Evolutionary conservation across 192 early-diverging fungal genomes (phyloP).

Genomic region (Chytriomyces confervae): DNA sequence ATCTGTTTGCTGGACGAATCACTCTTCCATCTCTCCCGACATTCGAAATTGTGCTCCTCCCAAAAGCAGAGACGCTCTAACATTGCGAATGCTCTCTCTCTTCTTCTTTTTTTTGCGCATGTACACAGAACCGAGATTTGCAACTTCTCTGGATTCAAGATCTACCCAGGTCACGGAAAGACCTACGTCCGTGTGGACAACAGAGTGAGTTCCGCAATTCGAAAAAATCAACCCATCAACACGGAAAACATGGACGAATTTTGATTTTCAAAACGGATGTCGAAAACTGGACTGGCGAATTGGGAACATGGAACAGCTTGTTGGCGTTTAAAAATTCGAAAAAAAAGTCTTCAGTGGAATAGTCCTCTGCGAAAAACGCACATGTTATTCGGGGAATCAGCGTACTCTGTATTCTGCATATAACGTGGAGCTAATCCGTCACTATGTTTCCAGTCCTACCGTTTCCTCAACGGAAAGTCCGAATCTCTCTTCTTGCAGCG

Average conservation of each 20-base stretch:
- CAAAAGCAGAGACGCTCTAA: too few species aligned
- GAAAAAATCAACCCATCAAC: too few species aligned
- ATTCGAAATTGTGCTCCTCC: too few species aligned
- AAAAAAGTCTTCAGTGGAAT: background rate
- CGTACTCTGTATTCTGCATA: too few species aligned
- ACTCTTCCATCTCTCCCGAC: too few species aligned
- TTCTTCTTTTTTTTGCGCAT: too few species aligned
- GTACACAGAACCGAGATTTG: conserved; percentile 57
- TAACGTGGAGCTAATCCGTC: too few species aligned
- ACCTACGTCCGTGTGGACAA: conserved; percentile 90
- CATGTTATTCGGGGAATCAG: too few species aligned
- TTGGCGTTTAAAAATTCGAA: background rate
- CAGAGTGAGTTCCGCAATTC: conserved; percentile 67
- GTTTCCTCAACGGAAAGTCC: conserved; percentile 95
- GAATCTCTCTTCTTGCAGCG: conserved; percentile 97
- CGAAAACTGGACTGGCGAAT: too few species aligned
- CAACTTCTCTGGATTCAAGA: conserved; percentile 98
- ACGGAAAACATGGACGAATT: background rate
- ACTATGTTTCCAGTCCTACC: conserved; percentile 71
- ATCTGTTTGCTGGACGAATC: too few species aligned
- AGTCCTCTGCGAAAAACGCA: too few species aligned
- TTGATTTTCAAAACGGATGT: background rate
- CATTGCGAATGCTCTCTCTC: too few species aligned
- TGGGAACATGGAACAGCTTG: background rate
- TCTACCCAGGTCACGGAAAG: conserved; percentile 99